Evolutionary conservation across 2,329 filamentous ascomycete genomes (phyloP).

Genomic region (Colletotrichum tanaceti): DNA sequence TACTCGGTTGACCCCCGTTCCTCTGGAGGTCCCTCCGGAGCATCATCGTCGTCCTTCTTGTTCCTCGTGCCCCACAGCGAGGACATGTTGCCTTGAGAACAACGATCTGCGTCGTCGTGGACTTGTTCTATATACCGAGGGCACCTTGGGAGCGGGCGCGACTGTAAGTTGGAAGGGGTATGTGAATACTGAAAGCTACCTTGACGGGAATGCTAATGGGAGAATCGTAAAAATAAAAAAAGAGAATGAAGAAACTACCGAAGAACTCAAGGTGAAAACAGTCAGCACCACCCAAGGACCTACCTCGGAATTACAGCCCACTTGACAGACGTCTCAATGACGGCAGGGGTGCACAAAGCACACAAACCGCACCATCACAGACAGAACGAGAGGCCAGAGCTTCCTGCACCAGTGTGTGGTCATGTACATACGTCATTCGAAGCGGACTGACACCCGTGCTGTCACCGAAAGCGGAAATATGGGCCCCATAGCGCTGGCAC

Average conservation of each 20-base stretch:
- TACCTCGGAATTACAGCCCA: constrained; percentile 15
- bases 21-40: constrained; percentile 44
- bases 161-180: neutral
- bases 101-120: neutral
- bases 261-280: neutral
- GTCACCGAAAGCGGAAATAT: constrained; percentile 25
- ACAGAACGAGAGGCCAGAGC: constrained; percentile 23
- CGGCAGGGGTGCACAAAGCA: constrained; percentile 28
- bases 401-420: constrained; percentile 13
- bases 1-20: constrained; percentile 29
- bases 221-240: neutral
- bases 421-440: constrained; percentile 38
- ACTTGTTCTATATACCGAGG: neutral
- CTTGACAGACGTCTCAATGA: constrained; percentile 35
- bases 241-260: neutral
- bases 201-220: neutral
- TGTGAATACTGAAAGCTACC: neutral
- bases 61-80: constrained; percentile 36
- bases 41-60: constrained; percentile 43
- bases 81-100: constrained; percentile 14
- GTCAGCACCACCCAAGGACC: neutral
- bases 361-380: neutral
- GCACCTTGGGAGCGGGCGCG: neutral
- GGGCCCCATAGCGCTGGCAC: constrained; percentile 7
- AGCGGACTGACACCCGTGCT: neutral